Base-by-base conservation (phyloP, 106 monocot species). In the Dendrobium nobile region DNA sequence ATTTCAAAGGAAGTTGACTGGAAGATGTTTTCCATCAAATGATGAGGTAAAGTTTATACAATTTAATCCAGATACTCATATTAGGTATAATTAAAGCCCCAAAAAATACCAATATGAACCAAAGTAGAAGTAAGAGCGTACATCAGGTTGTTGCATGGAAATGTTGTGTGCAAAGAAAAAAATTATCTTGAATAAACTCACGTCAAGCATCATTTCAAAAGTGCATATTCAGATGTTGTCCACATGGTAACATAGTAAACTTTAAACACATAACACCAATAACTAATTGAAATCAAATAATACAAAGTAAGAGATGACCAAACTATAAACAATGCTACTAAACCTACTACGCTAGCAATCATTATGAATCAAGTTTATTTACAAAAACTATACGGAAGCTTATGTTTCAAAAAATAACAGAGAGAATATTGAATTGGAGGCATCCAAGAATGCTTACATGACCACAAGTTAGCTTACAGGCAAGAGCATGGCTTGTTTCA, bases 381-480 rank as follows among this genome's bases (percentile, higher is more conserved):
- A 41, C 43, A 74, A 20, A 15, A 74, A 11, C 18, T n/a, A 20
- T 43, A 20, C 0, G 6, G 41, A 74, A 74, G 18, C 2, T 18
- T n/a, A 74, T 44, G 19, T n/a, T 16, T 74, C 74, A 74, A 42
- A 74, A 44, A 74, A 2, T 42, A 74, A 74, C 37, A 72, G 72
- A 19, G n/a, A 44, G n/a, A 74, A 41, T 18, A 51, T 33, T 7
- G 41, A 28, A 44, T 0, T 43, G 42, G 43, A 74, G 2, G 16
- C 74, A 70, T 13, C 33, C 37, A 70, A 74, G 74, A 76, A 11
- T 48, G 31, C 87, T 84, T 84, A 97, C 96, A 83, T 92, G 84
- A 9, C 96, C 96, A 75, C 96, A 97, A n/a, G 96, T 97, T 26
- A 94, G 83, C 55, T 92, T 97, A 78, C 96, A 97, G 51, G 93